phyloP scores from a whole-genome alignment of 176 grass and related monocot species.

The Phragmites australis region DNA sequence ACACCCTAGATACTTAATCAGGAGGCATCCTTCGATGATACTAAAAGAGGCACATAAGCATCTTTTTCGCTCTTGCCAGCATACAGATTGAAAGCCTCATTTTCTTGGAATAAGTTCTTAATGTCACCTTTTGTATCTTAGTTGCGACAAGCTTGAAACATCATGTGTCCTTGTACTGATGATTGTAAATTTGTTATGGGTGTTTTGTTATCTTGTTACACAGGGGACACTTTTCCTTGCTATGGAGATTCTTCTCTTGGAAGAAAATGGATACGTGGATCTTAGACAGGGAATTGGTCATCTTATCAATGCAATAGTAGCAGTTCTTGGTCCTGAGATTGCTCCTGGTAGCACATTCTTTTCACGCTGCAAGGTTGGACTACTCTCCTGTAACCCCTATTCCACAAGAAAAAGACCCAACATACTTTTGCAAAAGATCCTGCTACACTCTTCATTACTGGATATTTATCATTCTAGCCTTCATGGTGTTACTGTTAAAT shows the following conservation, averaged over 20 bases:
- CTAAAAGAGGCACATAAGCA: constrained; percentile 25
- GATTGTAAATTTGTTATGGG: constrained; percentile 35
- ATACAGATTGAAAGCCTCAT: background rate
- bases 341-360: constrained; percentile 89
- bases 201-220: constrained; percentile 48
- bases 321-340: constrained; percentile 97
- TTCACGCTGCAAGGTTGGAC: constrained; percentile 93
- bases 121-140: constrained; percentile 9
- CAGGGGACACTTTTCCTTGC: constrained; percentile 94
- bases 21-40: background rate
- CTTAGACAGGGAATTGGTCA: constrained; percentile 88
- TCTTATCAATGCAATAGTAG: constrained; percentile 96
- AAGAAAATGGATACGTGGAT: constrained; percentile 89
- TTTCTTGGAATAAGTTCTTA: constrained; percentile 26
- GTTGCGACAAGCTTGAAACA: background rate
- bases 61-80: background rate
- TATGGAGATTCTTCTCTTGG: constrained; percentile 94
- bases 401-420: background rate
- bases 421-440: constrained; percentile 24
- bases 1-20: constrained; percentile 11
- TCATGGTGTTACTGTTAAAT: constrained; percentile 7
- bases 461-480: constrained; percentile 3
- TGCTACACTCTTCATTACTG: constrained; percentile 6
- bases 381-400: background rate
- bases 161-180: constrained; percentile 13